Evolutionary conservation across 208 protist species (phyloP).

Genomic region (Leishmania lainsoni): DNA sequence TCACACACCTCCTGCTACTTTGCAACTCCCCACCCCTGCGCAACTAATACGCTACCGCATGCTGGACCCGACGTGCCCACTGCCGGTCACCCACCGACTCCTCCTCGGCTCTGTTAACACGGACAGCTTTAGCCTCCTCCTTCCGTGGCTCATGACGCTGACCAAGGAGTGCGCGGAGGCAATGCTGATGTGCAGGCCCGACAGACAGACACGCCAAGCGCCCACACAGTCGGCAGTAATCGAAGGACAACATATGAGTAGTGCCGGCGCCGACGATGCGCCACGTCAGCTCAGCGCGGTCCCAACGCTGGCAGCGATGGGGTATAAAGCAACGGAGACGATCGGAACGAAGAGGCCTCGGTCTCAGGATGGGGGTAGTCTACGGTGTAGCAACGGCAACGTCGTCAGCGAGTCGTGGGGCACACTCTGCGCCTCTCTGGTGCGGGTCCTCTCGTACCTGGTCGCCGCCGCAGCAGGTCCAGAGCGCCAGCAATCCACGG

Average conservation of each 20-base stretch:
- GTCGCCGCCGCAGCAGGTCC: not conserved
- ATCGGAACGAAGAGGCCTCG: not conserved
- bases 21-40: slow-evolving; percentile 18
- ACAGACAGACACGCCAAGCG: not conserved
- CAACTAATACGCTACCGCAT: slow-evolving; percentile 27
- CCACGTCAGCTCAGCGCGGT: not conserved
- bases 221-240: not conserved
- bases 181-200: slow-evolving; percentile 13
- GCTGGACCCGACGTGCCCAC: slow-evolving; percentile 12
- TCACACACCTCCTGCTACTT: not conserved
- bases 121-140: not conserved
- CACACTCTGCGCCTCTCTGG: slow-evolving; percentile 23
- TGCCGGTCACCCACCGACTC: slow-evolving; percentile 22
- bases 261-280: no score
- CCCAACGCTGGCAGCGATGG: not conserved
- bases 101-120: slow-evolving; percentile 26
- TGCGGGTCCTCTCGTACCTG: slow-evolving; percentile 13
- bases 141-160: slow-evolving; percentile 18
- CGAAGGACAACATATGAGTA: not conserved
- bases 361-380: not conserved
- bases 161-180: slow-evolving; percentile 9
- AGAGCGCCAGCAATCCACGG: not conserved
- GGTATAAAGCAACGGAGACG: not conserved
- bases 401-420: slow-evolving; percentile 11
- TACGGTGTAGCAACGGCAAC: not conserved